phyloP scores from a whole-genome alignment of 768 basidiomycete genomes.

The Mycena belliarum region DNA sequence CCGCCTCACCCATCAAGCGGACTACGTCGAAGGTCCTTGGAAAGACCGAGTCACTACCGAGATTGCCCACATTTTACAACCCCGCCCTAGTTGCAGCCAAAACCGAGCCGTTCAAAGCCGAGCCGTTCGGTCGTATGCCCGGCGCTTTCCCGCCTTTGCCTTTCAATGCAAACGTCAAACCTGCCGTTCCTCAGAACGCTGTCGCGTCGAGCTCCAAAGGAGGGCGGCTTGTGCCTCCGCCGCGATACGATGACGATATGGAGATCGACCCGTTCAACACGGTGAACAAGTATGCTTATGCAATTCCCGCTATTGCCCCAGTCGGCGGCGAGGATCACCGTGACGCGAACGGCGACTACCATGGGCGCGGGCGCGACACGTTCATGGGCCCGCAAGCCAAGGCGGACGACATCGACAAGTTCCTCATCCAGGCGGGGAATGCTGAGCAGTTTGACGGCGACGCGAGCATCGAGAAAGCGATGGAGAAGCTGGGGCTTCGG shows the following conservation, averaged over 20 bases:
- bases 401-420: conserved; percentile 55
- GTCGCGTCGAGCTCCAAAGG: conserved; percentile 26
- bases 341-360: conserved; percentile 48
- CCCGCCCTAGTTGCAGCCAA: conserved; percentile 5
- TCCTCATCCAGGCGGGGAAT: conserved; percentile 56
- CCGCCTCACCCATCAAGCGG: conserved; percentile 21
- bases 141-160: neutral
- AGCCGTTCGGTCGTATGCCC: neutral
- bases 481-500: conserved; percentile 53
- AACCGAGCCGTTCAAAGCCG: conserved; percentile 1
- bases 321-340: conserved; percentile 29
- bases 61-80: conserved; percentile 7
- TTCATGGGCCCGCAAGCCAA: conserved; percentile 46
- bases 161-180: neutral
- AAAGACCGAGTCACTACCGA: conserved; percentile 11
- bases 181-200: conserved; percentile 4
- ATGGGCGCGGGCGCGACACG: conserved; percentile 46
- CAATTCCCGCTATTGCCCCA: conserved; percentile 29
- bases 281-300: conserved; percentile 26
- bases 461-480: conserved; percentile 56
- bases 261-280: conserved; percentile 21
- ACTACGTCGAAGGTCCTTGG: conserved; percentile 6
- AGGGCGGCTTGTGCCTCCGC: conserved; percentile 10
- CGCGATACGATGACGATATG: conserved; percentile 23
- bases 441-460: conserved; percentile 61